A percentile compares a stretch with the other conserved stretches of the same genome.
phyloP scores from a whole-genome alignment of 345 rosid species.

The Melaleuca alternifolia region DNA sequence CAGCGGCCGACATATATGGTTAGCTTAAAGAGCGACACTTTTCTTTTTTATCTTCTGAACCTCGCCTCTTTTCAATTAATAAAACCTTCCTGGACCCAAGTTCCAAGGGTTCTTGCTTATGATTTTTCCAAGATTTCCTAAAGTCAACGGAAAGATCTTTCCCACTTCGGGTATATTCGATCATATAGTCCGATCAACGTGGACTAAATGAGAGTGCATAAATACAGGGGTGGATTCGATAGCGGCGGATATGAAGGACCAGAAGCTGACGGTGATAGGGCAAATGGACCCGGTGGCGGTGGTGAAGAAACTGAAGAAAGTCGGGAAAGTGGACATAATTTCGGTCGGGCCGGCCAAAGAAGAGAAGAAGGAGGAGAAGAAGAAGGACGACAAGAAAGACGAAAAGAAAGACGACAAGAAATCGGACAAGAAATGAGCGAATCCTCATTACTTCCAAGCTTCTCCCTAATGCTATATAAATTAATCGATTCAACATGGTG shows the following conservation, averaged over 20 bases:
- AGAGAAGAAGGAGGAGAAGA: constrained; percentile 77
- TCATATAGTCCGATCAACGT: not conserved
- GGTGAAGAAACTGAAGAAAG: constrained; percentile 82
- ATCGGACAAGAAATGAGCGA: constrained; percentile 13
- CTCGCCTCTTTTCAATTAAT: not conserved
- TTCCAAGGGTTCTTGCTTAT: not conserved
- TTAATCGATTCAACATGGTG: not conserved
- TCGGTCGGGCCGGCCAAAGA: constrained; percentile 94
- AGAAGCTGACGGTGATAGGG: constrained; percentile 84
- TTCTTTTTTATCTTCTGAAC: not conserved
- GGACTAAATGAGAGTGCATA: not conserved
- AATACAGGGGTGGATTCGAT: constrained; percentile 77
- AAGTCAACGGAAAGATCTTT: not conserved
- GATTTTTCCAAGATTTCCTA: not conserved
- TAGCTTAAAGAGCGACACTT: not conserved
- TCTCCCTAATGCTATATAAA: not conserved
- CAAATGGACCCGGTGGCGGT: constrained; percentile 79
- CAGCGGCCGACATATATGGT: constrained; percentile 87
- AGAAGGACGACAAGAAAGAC: constrained; percentile 35
- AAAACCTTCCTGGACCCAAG: not conserved
- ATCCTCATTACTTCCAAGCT: not conserved
- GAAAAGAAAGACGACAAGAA: constrained; percentile 14
- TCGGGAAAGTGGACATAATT: constrained; percentile 81
- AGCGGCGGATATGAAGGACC: constrained; percentile 80
- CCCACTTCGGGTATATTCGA: not conserved